phyloP scores from a whole-genome alignment of 805 yeast species.

The Starmerella bombi region DNA sequence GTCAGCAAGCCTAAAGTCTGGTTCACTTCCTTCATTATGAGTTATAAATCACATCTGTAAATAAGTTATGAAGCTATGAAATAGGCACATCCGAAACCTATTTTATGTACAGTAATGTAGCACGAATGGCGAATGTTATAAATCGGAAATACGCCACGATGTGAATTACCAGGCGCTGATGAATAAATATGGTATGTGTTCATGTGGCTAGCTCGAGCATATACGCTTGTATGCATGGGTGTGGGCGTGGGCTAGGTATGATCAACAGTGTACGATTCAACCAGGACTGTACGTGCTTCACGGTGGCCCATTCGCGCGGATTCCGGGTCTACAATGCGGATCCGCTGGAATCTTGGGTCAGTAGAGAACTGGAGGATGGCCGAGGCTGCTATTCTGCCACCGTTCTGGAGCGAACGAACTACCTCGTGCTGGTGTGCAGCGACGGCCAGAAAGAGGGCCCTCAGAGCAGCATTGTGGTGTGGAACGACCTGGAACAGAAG shows the following conservation, averaged over 20 bases:
- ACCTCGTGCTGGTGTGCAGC: constrained; percentile 81
- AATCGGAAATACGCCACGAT: too few relatives aligned
- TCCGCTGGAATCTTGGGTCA: constrained; percentile 67
- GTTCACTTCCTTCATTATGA: too few relatives aligned
- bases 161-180: not conserved
- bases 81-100: too few relatives aligned
- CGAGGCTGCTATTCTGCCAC: constrained; percentile 62
- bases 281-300: constrained; percentile 84
- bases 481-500: constrained; percentile 80
- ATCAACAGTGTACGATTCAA: constrained; percentile 57
- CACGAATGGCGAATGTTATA: too few relatives aligned
- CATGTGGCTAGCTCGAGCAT: too few relatives aligned
- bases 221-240: too few relatives aligned
- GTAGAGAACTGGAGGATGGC: constrained; percentile 33
- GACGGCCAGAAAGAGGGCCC: constrained; percentile 70
- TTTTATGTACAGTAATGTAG: too few relatives aligned
- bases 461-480: constrained; percentile 63
- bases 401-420: constrained; percentile 85
- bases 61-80: too few relatives aligned
- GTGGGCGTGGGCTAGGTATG: too few relatives aligned
- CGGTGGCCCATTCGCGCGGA: constrained; percentile 52
- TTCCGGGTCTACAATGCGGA: constrained; percentile 76
- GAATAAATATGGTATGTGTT: not conserved
- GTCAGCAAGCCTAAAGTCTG: too few relatives aligned
- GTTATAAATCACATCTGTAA: too few relatives aligned